phyloP scores from a whole-genome alignment of 1,139 yeast species.

The Neolecta irregularis region DNA sequence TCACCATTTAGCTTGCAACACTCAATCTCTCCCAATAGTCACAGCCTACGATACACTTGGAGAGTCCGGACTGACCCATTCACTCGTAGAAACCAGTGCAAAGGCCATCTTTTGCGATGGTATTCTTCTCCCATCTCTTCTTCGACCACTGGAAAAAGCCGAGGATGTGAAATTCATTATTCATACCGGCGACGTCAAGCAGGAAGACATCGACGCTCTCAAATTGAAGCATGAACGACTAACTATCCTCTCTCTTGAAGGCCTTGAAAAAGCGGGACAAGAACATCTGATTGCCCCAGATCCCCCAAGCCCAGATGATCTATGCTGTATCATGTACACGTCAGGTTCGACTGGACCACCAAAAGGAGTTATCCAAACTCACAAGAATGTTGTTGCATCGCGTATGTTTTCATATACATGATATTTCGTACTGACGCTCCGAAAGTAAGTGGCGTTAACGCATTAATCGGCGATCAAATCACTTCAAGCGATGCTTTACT shows the following conservation, averaged over 20 bases:
- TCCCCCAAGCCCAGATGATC: constrained; percentile 56
- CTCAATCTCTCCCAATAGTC: constrained; percentile 72
- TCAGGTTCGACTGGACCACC: constrained; percentile 98
- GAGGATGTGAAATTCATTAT: constrained; percentile 49
- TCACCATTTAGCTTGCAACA: constrained; percentile 37
- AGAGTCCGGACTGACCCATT: constrained; percentile 76
- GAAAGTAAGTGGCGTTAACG: neutral
- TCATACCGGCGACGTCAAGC: constrained; percentile 57
- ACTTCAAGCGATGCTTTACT: constrained; percentile 52
- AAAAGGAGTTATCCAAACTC: constrained; percentile 83
- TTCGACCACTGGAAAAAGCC: constrained; percentile 59
- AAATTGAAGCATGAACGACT: constrained; percentile 61
- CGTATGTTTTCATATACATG: constrained; percentile 9
- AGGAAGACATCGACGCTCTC: constrained; percentile 40
- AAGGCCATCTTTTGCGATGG: constrained; percentile 73
- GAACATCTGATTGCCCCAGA: constrained; percentile 28
- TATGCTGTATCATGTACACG: constrained; percentile 92
- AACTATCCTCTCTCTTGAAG: constrained; percentile 47
- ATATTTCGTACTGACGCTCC: neutral
- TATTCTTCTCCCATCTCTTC: constrained; percentile 45
- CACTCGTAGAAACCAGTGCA: constrained; percentile 67
- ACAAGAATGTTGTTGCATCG: constrained; percentile 66
- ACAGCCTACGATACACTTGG: constrained; percentile 97
- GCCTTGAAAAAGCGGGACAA: constrained; percentile 50
- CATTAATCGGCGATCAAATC: constrained; percentile 20